Percentiles rank a stretch among this genome's conserved stretches.
phyloP scores from a whole-genome alignment of 768 basidiomycete genomes.

The Hygrocybe coccinea region DNA sequence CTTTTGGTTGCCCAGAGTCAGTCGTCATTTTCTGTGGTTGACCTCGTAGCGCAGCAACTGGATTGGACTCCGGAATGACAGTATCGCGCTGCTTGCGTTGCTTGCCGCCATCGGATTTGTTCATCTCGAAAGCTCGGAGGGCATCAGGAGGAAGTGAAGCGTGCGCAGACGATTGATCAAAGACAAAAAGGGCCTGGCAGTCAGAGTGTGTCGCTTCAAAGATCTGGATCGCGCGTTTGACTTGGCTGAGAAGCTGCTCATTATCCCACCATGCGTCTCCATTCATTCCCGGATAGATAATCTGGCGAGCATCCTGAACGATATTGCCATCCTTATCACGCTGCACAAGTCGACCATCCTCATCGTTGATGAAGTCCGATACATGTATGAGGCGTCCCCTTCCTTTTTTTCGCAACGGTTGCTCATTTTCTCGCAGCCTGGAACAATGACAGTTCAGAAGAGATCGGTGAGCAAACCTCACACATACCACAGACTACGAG shows the following conservation, averaged over 20 bases:
- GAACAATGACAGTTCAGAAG: no score
- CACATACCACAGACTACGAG: no score
- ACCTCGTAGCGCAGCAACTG: conserved; percentile 20
- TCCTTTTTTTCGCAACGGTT: no score
- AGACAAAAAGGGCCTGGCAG: conserved; percentile 20
- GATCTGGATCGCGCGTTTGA: conserved; percentile 23
- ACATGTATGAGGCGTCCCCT: no score
- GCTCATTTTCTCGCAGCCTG: no score
- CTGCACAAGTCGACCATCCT: no score
- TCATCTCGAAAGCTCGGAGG: conserved; percentile 41
- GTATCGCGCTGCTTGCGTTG: conserved; percentile 33
- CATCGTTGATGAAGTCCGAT: no score
- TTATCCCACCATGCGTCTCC: no score
- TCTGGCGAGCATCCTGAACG: no score
- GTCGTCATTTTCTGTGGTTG: conserved; percentile 34
- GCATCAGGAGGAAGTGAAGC: conserved; percentile 34
- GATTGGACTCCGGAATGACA: conserved; percentile 36
- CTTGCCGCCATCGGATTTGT: conserved; percentile 37
- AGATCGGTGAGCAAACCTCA: no score
- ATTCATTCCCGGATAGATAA: no score
- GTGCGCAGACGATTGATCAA: conserved; percentile 28
- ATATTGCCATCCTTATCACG: no score
- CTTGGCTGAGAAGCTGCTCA: conserved; percentile 7
- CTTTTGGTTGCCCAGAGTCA: conserved; percentile 15
- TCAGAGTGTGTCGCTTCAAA: conserved; percentile 20